Conservation (phyloP, 2,329 filamentous ascomycete genomes). For the Atkinsonella hypoxylon region DNA sequence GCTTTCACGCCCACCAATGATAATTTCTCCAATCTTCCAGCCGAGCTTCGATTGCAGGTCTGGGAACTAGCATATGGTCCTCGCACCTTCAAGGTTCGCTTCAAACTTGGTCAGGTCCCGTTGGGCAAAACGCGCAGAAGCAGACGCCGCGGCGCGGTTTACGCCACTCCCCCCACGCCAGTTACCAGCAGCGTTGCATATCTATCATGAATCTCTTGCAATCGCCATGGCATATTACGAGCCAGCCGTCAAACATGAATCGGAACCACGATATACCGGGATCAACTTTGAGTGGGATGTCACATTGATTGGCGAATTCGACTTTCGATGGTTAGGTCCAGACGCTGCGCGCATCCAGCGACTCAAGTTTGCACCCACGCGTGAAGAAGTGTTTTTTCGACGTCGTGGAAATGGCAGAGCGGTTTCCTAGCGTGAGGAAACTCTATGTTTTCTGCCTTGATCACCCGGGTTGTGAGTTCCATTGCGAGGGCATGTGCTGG, state of each 20-base stretch:
- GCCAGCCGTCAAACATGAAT: background rate
- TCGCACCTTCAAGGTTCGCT: too few relatives aligned
- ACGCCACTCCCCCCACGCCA: background rate
- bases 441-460: background rate
- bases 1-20: too few relatives aligned
- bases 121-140: too few relatives aligned
- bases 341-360: background rate
- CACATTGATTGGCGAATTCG: background rate
- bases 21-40: too few relatives aligned
- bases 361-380: background rate
- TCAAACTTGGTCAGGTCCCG: too few relatives aligned
- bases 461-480: background rate
- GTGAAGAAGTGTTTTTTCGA: background rate
- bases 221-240: background rate
- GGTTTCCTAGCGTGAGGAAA: background rate
- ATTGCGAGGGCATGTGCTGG: background rate
- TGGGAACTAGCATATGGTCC: too few relatives aligned
- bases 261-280: background rate
- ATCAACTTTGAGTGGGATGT: background rate
- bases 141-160: too few relatives aligned
- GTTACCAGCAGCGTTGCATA: background rate
- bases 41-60: too few relatives aligned
- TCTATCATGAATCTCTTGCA: background rate
- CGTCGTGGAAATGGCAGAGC: background rate
- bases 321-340: background rate